Base-by-base conservation (phyloP, 2,329 filamentous ascomycete species). In the Calonectria pseudoreteaudii region DNA sequence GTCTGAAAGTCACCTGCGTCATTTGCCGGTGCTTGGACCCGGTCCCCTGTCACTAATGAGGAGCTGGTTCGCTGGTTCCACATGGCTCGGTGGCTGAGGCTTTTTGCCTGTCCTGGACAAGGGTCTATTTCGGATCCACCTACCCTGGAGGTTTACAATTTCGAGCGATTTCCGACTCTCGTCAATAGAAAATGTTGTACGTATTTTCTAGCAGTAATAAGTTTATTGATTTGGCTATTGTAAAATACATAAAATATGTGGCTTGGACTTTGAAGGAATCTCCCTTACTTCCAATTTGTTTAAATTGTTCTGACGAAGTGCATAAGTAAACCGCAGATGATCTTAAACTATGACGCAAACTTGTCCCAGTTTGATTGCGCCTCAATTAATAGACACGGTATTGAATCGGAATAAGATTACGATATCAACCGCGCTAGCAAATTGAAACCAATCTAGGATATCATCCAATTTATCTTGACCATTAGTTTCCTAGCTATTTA, bases 11-110 rank as follows among this genome's bases (percentile, higher is more conserved):
- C 56, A 62, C 52, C 52, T 62, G 56, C 56, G 56, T 62, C 56
- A 62, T 62, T 62, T 62, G 56, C 56, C 23, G 56, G 47, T 64
- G 67, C 67, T 70, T 62, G 53, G 67, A 31, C 56, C 28, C 47
- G 44, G 20, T 62, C 56, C 67, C 67, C 67, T 70, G 67, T 41
- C 56, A 41, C 11, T 44, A 30, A 53, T 14, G 20, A 23, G 14
- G 65, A 41, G 68, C 75, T 62, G 60, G 80, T 80, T 79, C 68
- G 78, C 20, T 52, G 44, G 62, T 13, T 23, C 66, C 69, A 47
- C 23, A 38, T 64, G 31, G 62, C 50, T 76, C 56, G 53, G 68
- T 70, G 69, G 72, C 71, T 70, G 66, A 72, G 71, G 76, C 69
- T 53, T 66, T 41, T 52, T 67, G 26, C 66, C 49, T 50, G 23